These are phyloP conservation scores for Alternaria gaisen DNA, from an alignment of 2,329 filamentous ascomycete genomes.

Conservation along the genomic window DNA sequence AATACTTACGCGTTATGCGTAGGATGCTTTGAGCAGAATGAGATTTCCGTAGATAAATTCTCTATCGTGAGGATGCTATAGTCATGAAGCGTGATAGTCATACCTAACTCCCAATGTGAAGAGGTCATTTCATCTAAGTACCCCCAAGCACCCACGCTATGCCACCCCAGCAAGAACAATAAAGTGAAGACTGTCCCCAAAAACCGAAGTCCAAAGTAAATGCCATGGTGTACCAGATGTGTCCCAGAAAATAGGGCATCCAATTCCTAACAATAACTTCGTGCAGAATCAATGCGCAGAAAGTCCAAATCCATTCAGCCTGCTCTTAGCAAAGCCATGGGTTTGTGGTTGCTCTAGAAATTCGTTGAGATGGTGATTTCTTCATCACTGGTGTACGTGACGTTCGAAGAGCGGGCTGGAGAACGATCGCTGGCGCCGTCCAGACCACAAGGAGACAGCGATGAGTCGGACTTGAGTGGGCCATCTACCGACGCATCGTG, in stretches of 20 bases:
- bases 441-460: not conserved
- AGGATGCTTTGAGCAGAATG: not conserved
- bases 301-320: not conserved
- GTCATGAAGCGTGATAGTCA: constrained; percentile 4
- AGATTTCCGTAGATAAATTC: not conserved
- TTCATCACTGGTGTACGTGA: not conserved
- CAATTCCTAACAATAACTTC: not conserved
- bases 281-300: not conserved
- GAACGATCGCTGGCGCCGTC: not conserved
- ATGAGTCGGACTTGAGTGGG: not conserved
- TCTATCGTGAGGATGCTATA: constrained; percentile 1
- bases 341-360: not conserved
- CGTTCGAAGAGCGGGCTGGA: not conserved
- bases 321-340: not conserved
- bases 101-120: constrained; percentile 3
- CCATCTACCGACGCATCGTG: not conserved
- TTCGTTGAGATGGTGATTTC: not conserved
- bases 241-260: not conserved
- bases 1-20: not conserved
- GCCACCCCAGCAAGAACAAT: constrained; percentile 23
- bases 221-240: not conserved
- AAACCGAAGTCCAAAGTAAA: constrained; percentile 4
- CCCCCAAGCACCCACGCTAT: constrained; percentile 33
- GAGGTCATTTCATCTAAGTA: not conserved
- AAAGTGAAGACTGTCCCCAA: not conserved